Evolutionary conservation across 805 yeast species (phyloP).

Genomic region (Sugiyamaella americana): DNA sequence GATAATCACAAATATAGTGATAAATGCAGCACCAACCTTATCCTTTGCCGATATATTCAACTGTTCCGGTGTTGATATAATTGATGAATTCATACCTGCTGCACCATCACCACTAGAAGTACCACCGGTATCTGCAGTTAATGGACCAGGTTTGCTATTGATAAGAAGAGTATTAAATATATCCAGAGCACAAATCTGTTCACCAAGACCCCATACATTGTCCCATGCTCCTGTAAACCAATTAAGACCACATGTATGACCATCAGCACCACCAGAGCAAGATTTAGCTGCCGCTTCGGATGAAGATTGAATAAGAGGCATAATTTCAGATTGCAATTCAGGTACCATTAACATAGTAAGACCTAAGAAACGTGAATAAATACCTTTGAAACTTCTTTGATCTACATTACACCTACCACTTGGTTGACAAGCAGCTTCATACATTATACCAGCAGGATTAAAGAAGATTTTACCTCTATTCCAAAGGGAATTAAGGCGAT

Average conservation of each 20-base stretch:
- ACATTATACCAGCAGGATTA: slow-evolving; percentile 45
- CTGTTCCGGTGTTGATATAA: too few species aligned
- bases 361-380: slow-evolving; percentile 67
- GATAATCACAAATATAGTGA: too few species aligned
- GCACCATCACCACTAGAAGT: slow-evolving; percentile 60
- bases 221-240: slow-evolving; percentile 72
- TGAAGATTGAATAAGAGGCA: slow-evolving; percentile 42
- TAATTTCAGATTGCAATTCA: slow-evolving; percentile 32
- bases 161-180: slow-evolving; percentile 31
- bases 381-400: slow-evolving; percentile 90
- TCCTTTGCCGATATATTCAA: too few species aligned
- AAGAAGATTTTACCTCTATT: slow-evolving; percentile 29
- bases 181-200: slow-evolving; percentile 83
- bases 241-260: slow-evolving; percentile 79
- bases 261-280: slow-evolving; percentile 84
- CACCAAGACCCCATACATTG: slow-evolving; percentile 75
- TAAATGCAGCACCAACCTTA: too few species aligned
- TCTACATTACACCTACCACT: slow-evolving; percentile 65
- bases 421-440: slow-evolving; percentile 80
- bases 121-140: slow-evolving; percentile 58
- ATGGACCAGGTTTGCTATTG: slow-evolving; percentile 43
- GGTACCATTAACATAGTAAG: slow-evolving; percentile 70
- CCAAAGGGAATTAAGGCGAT: slow-evolving; percentile 54
- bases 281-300: slow-evolving; percentile 72
- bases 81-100: slow-evolving; percentile 55